Evolutionary conservation across 352 stramenopile species (phyloP).

Genomic region (Thraustochytrium striatum): DNA sequence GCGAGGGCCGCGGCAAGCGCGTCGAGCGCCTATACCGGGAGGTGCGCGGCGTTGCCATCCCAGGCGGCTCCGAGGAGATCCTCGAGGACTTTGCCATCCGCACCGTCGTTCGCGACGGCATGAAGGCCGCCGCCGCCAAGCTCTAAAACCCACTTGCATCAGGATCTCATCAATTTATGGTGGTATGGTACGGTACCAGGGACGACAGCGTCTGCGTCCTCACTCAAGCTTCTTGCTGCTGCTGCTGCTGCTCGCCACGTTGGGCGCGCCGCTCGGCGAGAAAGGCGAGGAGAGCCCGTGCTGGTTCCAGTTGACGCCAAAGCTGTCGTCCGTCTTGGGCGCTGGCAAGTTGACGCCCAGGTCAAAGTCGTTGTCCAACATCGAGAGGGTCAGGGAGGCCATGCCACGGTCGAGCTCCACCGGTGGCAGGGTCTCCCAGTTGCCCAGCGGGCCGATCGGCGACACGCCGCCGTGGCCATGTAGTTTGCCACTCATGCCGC

Average conservation of each 20-base stretch:
- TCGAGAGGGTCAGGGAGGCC: slow-evolving; percentile 42
- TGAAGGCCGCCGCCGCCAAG: background rate
- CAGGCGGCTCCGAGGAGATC: slow-evolving; percentile 45
- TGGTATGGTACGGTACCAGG: too few relatives aligned
- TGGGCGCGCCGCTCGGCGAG: slow-evolving; percentile 35
- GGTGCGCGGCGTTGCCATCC: slow-evolving; percentile 39
- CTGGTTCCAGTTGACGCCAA: slow-evolving; percentile 22
- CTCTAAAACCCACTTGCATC: too few relatives aligned
- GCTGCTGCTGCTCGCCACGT: too few relatives aligned
- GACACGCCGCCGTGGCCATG: slow-evolving; percentile 10
- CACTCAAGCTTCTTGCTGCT: too few relatives aligned
- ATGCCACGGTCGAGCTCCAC: slow-evolving; percentile 19
- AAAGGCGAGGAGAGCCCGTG: background rate
- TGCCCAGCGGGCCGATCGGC: background rate
- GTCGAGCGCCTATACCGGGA: slow-evolving; percentile 45
- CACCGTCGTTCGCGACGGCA: background rate
- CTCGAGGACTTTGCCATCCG: slow-evolving; percentile 45
- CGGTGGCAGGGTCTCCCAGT: background rate
- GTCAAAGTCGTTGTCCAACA: slow-evolving; percentile 43
- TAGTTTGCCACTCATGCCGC: background rate
- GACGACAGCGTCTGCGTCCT: too few relatives aligned
- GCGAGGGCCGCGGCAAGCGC: slow-evolving; percentile 38
- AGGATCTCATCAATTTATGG: too few relatives aligned
- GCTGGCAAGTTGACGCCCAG: background rate
- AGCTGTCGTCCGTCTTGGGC: slow-evolving; percentile 26